Evolutionary conservation across 169 alveolate genomes (phyloP), one percentile per base, ranked within the genome.

Genomic region (Plasmodium adleri): DNA sequence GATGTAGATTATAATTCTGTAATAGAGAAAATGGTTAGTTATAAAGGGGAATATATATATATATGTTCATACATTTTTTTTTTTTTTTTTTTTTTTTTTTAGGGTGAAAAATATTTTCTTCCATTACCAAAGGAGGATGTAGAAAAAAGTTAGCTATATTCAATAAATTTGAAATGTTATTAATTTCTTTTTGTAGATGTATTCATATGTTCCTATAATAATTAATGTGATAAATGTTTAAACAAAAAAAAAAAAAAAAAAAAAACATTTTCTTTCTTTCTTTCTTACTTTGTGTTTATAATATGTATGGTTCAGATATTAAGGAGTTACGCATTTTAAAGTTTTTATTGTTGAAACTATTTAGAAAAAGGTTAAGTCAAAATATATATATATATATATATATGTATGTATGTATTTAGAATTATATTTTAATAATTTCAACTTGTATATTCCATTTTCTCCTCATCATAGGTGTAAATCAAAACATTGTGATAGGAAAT

Each of bases 21-120:
- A 63, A 83, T 10, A 49, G 91, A 83, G 32, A 32, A 24, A 68
- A 54, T 83, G 91, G 91, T 83, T 45, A 83, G 56, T 24, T 32
- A 17, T 54, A 9, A 15, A 39, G 4, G 39, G 28, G 10, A 50
- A 52, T 68, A 43, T 4, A 32, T 32, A 67, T 5, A 4, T 68
- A 43, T 68, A 17, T 72, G 24, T 45, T 12, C 8, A 50, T 20
- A 39, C n/a, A 20, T 13, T 71, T 49, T 49, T 17, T 47, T 50
- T 71, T 71, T 47, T 10, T 0, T 43, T 43, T 3, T 10, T 83
- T 24, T 56, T 43, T 63, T 2, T n/a, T 59, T 52, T 60, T 49
- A 83, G 91, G 73, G 74, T 59, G 91, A 83, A 47, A 83, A 83
- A 15, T 60, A 17, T 10, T 68, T 83, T n/a, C 71, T 47, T 12